Percentiles rank a stretch among this genome's conserved stretches.
phyloP scores from a whole-genome alignment of 2,329 filamentous ascomycete genomes.

The Pseudovirgaria hyperparasitica region DNA sequence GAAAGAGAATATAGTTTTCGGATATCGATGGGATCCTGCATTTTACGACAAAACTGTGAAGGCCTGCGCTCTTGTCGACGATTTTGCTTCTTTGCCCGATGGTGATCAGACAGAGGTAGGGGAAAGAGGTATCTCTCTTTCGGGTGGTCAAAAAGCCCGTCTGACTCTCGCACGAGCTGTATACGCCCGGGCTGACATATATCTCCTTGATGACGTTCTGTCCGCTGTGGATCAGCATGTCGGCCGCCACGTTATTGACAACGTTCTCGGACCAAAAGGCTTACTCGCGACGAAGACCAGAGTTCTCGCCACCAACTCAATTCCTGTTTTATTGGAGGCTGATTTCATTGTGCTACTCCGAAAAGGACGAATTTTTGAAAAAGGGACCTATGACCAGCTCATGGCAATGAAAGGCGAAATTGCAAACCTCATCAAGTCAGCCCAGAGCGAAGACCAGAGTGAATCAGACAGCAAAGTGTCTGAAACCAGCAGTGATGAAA shows the following conservation, averaged over 20 bases:
- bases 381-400: constrained; percentile 80
- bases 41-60: constrained; percentile 92
- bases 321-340: constrained; percentile 77
- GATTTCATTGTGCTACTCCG: constrained; percentile 79
- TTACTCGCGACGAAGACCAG: constrained; percentile 76
- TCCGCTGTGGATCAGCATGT: constrained; percentile 99
- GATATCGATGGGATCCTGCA: constrained; percentile 79
- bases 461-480: constrained; percentile 34
- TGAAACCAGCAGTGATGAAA: constrained; percentile 55
- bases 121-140: constrained; percentile 90
- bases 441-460: constrained; percentile 41
- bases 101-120: constrained; percentile 95
- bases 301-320: constrained; percentile 89
- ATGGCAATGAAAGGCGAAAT: constrained; percentile 91
- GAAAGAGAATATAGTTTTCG: constrained; percentile 93
- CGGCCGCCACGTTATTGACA: constrained; percentile 85
- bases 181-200: constrained; percentile 92
- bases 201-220: constrained; percentile 84
- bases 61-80: constrained; percentile 80
- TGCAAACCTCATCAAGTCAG: constrained; percentile 67
- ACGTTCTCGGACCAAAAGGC: constrained; percentile 77
- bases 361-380: constrained; percentile 72
- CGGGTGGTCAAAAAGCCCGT: constrained; percentile 90
- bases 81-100: constrained; percentile 85
- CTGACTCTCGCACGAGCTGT: constrained; percentile 86